A percentile compares a stretch with the other conserved stretches of the same genome.
phyloP scores from a whole-genome alignment of 441 rosid genomes.

The Manihot esculenta region DNA sequence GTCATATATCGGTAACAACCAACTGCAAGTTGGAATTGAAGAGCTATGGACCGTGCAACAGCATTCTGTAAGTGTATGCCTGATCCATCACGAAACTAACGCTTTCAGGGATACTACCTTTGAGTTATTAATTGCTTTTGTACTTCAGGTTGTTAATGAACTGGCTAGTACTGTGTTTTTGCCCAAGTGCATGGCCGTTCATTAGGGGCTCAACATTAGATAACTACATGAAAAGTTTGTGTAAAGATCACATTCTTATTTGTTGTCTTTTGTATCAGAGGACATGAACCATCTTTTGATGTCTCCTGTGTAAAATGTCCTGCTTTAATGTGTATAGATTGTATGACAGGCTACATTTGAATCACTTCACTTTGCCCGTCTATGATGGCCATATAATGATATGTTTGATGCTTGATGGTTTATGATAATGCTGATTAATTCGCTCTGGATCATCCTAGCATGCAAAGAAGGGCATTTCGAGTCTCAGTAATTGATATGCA shows the following conservation, averaged over 20 bases:
- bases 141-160: not conserved
- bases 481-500: not conserved
- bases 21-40: not conserved
- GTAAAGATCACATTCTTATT: not conserved
- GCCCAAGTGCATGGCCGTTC: not conserved
- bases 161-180: not conserved
- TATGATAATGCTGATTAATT: not conserved
- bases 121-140: not conserved
- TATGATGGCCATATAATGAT: not conserved
- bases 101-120: not conserved
- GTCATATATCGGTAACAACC: not conserved
- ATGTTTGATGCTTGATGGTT: not conserved
- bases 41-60: not conserved
- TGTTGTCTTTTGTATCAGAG: not conserved
- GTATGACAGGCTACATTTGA: not conserved
- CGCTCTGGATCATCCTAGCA: not conserved
- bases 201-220: not conserved
- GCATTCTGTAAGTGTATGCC: constrained; percentile 7
- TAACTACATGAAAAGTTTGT: not conserved
- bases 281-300: not conserved
- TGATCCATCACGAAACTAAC: constrained; percentile 4
- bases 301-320: not conserved
- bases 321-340: not conserved
- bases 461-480: not conserved
- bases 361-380: not conserved